A percentile compares a stretch with the other conserved stretches of the same genome.
phyloP scores from a whole-genome alignment of 176 grass and related monocot genomes.

The Triticum urartu region DNA sequence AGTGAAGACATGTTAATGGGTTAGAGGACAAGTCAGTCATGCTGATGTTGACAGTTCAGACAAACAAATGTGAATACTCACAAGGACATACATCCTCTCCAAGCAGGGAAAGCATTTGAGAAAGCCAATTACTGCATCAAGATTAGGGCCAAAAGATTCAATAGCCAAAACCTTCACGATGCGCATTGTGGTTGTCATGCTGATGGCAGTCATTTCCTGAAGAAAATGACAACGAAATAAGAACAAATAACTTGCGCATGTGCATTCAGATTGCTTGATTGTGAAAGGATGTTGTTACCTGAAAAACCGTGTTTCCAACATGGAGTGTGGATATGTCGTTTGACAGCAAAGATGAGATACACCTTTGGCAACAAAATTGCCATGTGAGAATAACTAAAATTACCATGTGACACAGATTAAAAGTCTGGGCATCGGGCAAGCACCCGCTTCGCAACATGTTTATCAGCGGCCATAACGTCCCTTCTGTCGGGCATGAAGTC shows the following conservation, averaged over 20 bases:
- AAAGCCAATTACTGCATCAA: neutral
- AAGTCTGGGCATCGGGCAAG: too few relatives aligned
- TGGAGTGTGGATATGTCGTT: neutral
- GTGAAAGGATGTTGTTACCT: neutral
- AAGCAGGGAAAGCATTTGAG: neutral
- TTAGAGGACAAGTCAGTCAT: neutral
- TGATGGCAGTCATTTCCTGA: neutral
- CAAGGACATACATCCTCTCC: constrained; percentile 2
- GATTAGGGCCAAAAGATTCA: neutral
- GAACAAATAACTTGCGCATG: neutral
- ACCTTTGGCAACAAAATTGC: too few relatives aligned
- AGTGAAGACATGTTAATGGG: too few relatives aligned
- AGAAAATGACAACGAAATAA: neutral
- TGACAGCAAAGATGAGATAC: neutral
- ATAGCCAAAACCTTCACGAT: neutral
- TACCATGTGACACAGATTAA: too few relatives aligned
- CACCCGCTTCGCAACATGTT: too few relatives aligned
- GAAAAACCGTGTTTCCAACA: neutral
- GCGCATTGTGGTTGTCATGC: neutral
- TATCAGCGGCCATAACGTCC: too few relatives aligned
- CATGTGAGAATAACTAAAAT: too few relatives aligned
- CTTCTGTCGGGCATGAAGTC: too few relatives aligned
- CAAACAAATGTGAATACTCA: neutral
- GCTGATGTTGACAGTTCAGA: neutral
- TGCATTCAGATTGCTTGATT: neutral